Conservation (phyloP, 1,284 basidiomycete genomes). For the Sporisorium scitamineum region DNA sequence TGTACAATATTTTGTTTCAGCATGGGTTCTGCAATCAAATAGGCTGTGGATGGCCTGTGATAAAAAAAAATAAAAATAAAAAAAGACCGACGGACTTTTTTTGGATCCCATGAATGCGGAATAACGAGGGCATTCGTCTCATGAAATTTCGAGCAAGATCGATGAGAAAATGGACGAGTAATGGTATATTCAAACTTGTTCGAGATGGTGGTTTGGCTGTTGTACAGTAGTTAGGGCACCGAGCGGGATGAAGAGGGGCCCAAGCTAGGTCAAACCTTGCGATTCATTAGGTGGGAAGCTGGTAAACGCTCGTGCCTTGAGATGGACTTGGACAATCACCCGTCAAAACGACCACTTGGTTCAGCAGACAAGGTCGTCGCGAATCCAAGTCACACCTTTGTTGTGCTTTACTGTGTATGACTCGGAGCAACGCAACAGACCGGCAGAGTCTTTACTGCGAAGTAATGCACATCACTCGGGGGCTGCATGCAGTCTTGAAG, state of each 20-base stretch:
- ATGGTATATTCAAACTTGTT: conserved; percentile 6
- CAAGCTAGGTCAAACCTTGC: too few species aligned
- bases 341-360: too few species aligned
- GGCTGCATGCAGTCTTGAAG: background rate
- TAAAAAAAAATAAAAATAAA: conserved; percentile 7
- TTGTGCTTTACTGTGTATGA: background rate
- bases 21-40: conserved; percentile 5
- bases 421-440: background rate
- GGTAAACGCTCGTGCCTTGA: too few species aligned
- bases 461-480: background rate
- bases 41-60: conserved; percentile 13
- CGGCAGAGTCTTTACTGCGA: too few species aligned
- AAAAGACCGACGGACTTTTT: background rate
- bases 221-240: too few species aligned
- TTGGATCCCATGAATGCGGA: too few species aligned
- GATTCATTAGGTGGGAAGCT: too few species aligned
- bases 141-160: conserved; percentile 3
- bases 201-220: conserved; percentile 1
- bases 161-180: conserved; percentile 8
- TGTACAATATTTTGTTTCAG: background rate
- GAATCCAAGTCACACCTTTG: too few species aligned
- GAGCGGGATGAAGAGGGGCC: too few species aligned
- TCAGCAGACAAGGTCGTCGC: too few species aligned
- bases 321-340: too few species aligned
- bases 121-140: conserved; percentile 1